A percentile compares a stretch with the other conserved stretches of the same genome.
These are phyloP conservation scores for Buxus sempervirens DNA, from an alignment of 164 flowering plant genomes.

Conservation along the genomic window DNA sequence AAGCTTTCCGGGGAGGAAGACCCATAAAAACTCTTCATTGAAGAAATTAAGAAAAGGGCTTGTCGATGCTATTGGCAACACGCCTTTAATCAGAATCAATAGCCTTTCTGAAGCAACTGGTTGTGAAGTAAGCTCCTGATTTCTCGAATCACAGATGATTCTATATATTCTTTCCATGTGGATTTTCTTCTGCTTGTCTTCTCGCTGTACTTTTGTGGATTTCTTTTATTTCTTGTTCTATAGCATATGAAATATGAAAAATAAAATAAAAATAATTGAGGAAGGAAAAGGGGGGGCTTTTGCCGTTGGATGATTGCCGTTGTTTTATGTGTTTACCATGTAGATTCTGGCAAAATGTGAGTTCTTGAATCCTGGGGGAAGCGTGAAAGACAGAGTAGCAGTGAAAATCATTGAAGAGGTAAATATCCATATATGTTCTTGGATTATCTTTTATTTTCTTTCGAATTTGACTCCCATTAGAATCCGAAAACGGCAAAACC, in stretches of 20 bases:
- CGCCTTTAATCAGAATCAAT: constrained; percentile 89
- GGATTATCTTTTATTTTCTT: background rate
- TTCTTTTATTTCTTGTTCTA: background rate
- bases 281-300: background rate
- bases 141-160: background rate
- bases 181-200: constrained; percentile 2
- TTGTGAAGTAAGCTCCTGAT: constrained; percentile 53
- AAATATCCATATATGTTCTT: constrained; percentile 5
- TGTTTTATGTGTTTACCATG: constrained; percentile 9
- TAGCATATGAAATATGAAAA: background rate
- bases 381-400: constrained; percentile 97
- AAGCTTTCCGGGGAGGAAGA: constrained; percentile 11
- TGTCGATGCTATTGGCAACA: constrained; percentile 85
- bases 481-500: background rate
- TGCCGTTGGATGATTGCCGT: background rate
- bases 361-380: constrained; percentile 97
- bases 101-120: constrained; percentile 96
- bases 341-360: constrained; percentile 95
- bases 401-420: constrained; percentile 88
- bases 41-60: constrained; percentile 43
- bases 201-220: background rate
- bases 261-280: no score
- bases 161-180: background rate
- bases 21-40: background rate
- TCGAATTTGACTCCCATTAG: background rate